These are phyloP conservation scores for Trichosporon sp. DNA, from an alignment of 1,284 basidiomycete genomes.

Conservation along the genomic window DNA sequence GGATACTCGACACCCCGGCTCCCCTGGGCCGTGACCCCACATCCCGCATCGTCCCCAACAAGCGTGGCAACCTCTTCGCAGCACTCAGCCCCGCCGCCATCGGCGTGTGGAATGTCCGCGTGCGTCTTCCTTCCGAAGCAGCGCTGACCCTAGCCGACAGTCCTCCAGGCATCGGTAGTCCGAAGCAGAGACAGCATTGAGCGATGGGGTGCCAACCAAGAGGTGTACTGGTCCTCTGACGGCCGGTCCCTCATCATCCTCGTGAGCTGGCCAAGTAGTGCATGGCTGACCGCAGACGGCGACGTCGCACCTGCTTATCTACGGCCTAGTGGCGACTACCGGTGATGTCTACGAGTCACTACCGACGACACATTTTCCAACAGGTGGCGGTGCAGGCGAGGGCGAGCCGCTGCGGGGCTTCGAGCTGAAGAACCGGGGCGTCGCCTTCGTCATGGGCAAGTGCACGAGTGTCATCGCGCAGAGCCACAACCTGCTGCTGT, in stretches of 20 bases:
- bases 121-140: constrained; percentile 50
- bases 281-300: constrained; percentile 57
- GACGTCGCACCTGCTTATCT: constrained; percentile 69
- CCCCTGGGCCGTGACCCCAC: constrained; percentile 53
- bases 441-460: constrained; percentile 37
- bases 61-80: constrained; percentile 72
- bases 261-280: constrained; percentile 50
- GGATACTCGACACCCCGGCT: constrained; percentile 27
- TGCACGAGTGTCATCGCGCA: constrained; percentile 30
- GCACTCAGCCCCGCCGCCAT: constrained; percentile 64
- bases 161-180: constrained; percentile 66
- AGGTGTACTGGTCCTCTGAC: constrained; percentile 74
- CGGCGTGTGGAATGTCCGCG: constrained; percentile 76
- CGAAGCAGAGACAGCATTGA: constrained; percentile 70
- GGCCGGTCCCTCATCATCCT: constrained; percentile 70
- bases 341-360: constrained; percentile 44
- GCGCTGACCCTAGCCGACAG: constrained; percentile 61
- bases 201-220: constrained; percentile 71
- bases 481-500: constrained; percentile 35
- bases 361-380: constrained; percentile 54
- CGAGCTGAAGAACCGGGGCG: constrained; percentile 60
- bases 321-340: constrained; percentile 62
- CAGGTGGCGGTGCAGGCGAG: constrained; percentile 73
- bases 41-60: constrained; percentile 60
- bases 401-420: constrained; percentile 78